phyloP scores from a whole-genome alignment of 169 alveolate genomes.

The Eimeria tenella region DNA sequence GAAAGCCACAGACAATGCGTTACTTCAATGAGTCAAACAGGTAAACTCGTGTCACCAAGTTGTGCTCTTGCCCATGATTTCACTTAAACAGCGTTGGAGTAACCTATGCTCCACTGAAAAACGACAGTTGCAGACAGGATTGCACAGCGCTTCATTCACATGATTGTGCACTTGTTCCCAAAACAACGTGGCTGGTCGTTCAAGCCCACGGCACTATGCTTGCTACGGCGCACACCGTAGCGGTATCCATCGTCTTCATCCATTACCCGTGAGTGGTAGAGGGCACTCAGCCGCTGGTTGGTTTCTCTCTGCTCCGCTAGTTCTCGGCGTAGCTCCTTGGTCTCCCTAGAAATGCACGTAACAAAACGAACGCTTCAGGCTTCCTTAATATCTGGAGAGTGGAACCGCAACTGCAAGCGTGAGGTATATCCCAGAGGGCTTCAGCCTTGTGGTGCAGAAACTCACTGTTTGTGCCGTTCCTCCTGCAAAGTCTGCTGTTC shows the following conservation, averaged over 20 bases:
- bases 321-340: slow-evolving; percentile 71
- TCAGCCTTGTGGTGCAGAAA: background rate
- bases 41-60: too few species aligned
- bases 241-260: slow-evolving; percentile 66
- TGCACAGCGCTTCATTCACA: background rate
- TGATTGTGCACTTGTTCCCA: slow-evolving; percentile 55
- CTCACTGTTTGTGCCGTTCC: slow-evolving; percentile 62
- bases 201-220: slow-evolving; percentile 66
- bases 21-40: too few species aligned
- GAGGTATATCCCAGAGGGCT: background rate
- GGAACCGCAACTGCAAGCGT: background rate
- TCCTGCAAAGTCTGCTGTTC: slow-evolving; percentile 69
- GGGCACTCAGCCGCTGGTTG: slow-evolving; percentile 66
- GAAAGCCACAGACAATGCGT: too few species aligned
- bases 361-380: background rate
- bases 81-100: too few species aligned
- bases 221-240: slow-evolving; percentile 66
- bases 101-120: too few species aligned
- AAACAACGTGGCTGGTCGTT: slow-evolving; percentile 64
- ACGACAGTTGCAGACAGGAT: too few species aligned
- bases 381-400: background rate
- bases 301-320: slow-evolving; percentile 71
- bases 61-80: too few species aligned
- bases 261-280: slow-evolving; percentile 47
- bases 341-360: slow-evolving; percentile 43